Evolutionary conservation across 768 basidiomycete species (phyloP).

Genomic region (Trametes maxima): DNA sequence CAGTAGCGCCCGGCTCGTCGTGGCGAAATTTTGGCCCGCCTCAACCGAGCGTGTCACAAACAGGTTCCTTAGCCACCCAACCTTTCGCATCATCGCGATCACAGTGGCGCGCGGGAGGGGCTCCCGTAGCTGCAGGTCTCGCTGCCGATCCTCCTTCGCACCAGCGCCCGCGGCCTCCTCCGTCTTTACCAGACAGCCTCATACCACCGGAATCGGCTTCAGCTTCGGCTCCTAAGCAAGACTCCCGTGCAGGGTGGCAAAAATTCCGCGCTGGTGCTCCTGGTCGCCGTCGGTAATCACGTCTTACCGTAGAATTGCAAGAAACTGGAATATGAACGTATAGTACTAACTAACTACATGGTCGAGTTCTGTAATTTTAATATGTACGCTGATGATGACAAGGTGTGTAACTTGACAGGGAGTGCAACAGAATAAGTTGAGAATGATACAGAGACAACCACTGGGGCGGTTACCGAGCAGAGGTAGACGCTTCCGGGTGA

Average conservation of each 20-base stretch:
- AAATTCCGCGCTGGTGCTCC: constrained; percentile 32
- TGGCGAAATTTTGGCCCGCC: no score
- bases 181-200: no score
- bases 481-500: constrained; percentile 13
- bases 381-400: constrained; percentile 29
- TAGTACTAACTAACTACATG: constrained; percentile 34
- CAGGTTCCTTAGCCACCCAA: no score
- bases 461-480: constrained; percentile 16
- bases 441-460: constrained; percentile 9
- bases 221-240: constrained; percentile 19
- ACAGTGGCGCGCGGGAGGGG: no score
- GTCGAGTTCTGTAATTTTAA: constrained; percentile 35
- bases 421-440: constrained; percentile 6
- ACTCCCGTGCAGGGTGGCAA: constrained; percentile 32
- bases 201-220: not conserved
- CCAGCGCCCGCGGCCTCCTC: no score
- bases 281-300: constrained; percentile 22
- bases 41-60: no score
- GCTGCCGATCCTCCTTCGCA: no score
- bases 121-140: no score
- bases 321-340: constrained; percentile 24
- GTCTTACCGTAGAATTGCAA: not conserved
- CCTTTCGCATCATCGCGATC: no score
- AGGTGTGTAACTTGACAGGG: constrained; percentile 27
- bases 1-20: not conserved